A percentile compares a stretch with the other conserved stretches of the same genome.
Evolutionary conservation across 2,329 filamentous ascomycete genomes (phyloP).

Genomic region (Claviceps sp.): DNA sequence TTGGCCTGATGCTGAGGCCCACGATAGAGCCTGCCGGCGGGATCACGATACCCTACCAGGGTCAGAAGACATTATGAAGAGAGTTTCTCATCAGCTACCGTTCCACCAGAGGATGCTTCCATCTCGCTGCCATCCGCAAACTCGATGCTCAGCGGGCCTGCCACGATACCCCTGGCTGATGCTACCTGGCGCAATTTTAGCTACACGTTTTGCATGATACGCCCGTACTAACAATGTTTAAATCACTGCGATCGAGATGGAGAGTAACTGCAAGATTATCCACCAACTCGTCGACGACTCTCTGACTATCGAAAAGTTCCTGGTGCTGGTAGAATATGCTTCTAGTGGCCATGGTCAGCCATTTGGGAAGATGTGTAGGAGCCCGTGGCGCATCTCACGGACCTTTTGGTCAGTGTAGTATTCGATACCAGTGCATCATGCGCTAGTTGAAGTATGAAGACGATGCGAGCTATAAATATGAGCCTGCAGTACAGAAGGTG

Average conservation of each 20-base stretch:
- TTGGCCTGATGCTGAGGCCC: constrained; percentile 31
- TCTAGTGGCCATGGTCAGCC: constrained; percentile 26
- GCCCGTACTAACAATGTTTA: constrained; percentile 52
- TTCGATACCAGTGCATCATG: constrained; percentile 45
- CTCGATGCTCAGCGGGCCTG: constrained; percentile 40
- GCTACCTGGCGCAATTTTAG: constrained; percentile 40
- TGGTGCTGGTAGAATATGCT: constrained; percentile 72
- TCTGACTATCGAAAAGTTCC: constrained; percentile 56
- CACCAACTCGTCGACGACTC: constrained; percentile 55
- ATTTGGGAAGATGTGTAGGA: neutral
- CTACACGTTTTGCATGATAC: neutral
- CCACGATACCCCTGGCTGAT: constrained; percentile 57
- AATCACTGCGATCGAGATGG: constrained; percentile 43
- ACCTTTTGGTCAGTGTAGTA: constrained; percentile 50
- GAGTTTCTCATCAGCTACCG: constrained; percentile 11
- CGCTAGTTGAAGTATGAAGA: constrained; percentile 45
- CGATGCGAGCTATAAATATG: constrained; percentile 32
- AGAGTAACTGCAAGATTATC: constrained; percentile 64
- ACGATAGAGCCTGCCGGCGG: constrained; percentile 39
- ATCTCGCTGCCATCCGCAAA: constrained; percentile 29
- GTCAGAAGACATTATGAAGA: constrained; percentile 5
- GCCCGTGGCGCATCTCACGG: constrained; percentile 3
- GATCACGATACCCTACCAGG: constrained; percentile 43
- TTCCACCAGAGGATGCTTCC: constrained; percentile 17
- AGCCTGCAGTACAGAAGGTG: neutral